phyloP scores from a whole-genome alignment of 345 rosid species.

The Boechera divaricarpa region DNA sequence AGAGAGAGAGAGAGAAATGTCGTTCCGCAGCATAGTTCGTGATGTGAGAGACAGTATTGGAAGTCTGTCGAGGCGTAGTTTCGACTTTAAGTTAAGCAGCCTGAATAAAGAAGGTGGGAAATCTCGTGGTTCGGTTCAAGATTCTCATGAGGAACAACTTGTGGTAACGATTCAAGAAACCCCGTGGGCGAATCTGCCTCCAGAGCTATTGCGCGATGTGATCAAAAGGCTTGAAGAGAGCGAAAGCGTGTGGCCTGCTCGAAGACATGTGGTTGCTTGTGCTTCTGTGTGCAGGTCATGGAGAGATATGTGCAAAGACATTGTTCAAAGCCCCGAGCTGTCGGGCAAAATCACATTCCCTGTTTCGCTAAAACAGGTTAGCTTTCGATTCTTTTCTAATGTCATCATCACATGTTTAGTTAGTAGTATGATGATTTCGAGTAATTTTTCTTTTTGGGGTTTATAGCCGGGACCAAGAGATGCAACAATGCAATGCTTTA shows the following conservation, averaged over 20 bases:
- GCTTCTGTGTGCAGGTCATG: constrained; percentile 94
- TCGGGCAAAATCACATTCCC: constrained; percentile 93
- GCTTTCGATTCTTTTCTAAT: background rate
- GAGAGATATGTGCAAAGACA: constrained; percentile 95
- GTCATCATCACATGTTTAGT: background rate
- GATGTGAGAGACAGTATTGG: constrained; percentile 94
- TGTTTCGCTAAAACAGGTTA: constrained; percentile 87
- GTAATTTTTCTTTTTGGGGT: constrained; percentile 21
- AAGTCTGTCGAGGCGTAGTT: constrained; percentile 87
- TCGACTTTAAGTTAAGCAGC: constrained; percentile 79
- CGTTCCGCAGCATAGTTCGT: constrained; percentile 88
- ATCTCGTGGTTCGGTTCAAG: constrained; percentile 77
- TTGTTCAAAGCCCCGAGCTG: constrained; percentile 78
- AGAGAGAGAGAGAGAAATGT: constrained; percentile 48
- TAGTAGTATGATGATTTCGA: background rate
- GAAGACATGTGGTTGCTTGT: constrained; percentile 90
- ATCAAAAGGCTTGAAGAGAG: constrained; percentile 91
- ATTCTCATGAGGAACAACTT: constrained; percentile 62
- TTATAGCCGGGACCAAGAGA: constrained; percentile 89
- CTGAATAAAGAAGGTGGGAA: constrained; percentile 61
- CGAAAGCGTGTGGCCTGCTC: constrained; percentile 86
- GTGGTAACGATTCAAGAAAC: constrained; percentile 61
- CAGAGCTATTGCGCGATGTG: constrained; percentile 85
- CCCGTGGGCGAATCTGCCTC: constrained; percentile 89
- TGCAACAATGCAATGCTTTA: constrained; percentile 87